phyloP scores from a whole-genome alignment of 139 green algal genomes.

The Desmodesmus armatus region DNA sequence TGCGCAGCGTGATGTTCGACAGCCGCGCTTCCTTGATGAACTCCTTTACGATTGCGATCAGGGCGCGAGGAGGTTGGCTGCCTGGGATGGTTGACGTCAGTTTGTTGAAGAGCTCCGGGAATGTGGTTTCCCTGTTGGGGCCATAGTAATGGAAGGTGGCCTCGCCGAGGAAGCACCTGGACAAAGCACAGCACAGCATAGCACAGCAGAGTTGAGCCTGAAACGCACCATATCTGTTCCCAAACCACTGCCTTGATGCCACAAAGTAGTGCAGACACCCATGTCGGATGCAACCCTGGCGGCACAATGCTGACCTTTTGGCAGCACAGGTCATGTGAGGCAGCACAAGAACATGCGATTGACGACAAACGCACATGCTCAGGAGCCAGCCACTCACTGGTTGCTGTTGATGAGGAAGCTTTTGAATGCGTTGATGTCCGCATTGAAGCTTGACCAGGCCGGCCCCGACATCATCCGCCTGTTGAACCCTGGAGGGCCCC shows the following conservation, averaged over 20 bases:
- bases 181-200: background rate
- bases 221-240: too few species aligned
- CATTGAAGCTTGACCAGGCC: constrained; percentile 10
- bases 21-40: background rate
- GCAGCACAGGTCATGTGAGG: too few species aligned
- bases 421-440: background rate
- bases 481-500: constrained; percentile 30
- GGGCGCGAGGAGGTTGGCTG: background rate
- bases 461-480: constrained; percentile 21
- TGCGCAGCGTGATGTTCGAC: constrained; percentile 9
- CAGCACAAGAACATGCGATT: too few species aligned
- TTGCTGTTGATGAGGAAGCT: constrained; percentile 17
- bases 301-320: too few species aligned
- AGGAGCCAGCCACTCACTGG: constrained; percentile 16
- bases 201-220: background rate
- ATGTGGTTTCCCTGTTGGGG: constrained; percentile 36
- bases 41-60: background rate
- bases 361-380: too few species aligned
- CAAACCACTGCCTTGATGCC: too few species aligned
- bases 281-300: too few species aligned
- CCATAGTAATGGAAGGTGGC: constrained; percentile 38
- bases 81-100: background rate
- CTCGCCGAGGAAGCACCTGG: constrained; percentile 42
- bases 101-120: constrained; percentile 4
- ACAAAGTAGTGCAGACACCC: too few species aligned